phyloP scores from a whole-genome alignment of 1,284 basidiomycete genomes.

The Irpex rosettiformis region DNA sequence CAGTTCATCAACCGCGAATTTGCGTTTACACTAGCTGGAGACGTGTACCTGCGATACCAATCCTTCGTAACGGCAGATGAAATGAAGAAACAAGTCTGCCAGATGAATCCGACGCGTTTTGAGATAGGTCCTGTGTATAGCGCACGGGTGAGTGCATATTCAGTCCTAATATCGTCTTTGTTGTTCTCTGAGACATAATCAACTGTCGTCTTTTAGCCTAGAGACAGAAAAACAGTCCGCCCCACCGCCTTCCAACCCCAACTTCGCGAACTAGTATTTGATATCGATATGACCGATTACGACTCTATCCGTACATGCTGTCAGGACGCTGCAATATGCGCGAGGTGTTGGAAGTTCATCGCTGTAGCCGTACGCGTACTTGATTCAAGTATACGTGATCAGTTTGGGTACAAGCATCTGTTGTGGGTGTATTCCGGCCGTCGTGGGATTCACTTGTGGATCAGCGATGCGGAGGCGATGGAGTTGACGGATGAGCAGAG shows the following conservation, averaged over 20 bases:
- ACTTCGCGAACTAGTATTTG: constrained; percentile 94
- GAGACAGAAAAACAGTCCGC: constrained; percentile 86
- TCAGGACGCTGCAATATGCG: constrained; percentile 88
- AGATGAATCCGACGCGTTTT: constrained; percentile 87
- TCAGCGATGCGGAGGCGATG: constrained; percentile 88
- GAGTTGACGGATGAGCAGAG: constrained; percentile 90
- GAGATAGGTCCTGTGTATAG: constrained; percentile 97
- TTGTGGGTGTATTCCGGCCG: constrained; percentile 99
- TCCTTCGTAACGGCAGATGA: constrained; percentile 86
- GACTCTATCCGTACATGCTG: constrained; percentile 96
- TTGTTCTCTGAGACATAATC: too few species aligned
- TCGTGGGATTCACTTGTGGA: constrained; percentile 98
- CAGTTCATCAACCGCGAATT: constrained; percentile 94
- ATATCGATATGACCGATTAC: constrained; percentile 99
- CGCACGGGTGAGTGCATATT: constrained; percentile 59
- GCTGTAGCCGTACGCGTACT: constrained; percentile 89
- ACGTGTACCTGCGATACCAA: constrained; percentile 94
- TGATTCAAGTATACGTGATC: constrained; percentile 75
- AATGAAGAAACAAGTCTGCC: constrained; percentile 86
- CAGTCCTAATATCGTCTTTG: neutral
- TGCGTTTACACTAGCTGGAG: constrained; percentile 91
- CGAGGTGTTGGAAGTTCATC: constrained; percentile 94
- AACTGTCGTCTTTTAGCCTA: constrained; percentile 63
- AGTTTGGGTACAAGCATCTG: constrained; percentile 81
- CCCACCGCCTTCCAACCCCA: constrained; percentile 75